Evolutionary conservation across 176 grass and related monocot genomes (phyloP).

Genomic region (Thalia dealbata): DNA sequence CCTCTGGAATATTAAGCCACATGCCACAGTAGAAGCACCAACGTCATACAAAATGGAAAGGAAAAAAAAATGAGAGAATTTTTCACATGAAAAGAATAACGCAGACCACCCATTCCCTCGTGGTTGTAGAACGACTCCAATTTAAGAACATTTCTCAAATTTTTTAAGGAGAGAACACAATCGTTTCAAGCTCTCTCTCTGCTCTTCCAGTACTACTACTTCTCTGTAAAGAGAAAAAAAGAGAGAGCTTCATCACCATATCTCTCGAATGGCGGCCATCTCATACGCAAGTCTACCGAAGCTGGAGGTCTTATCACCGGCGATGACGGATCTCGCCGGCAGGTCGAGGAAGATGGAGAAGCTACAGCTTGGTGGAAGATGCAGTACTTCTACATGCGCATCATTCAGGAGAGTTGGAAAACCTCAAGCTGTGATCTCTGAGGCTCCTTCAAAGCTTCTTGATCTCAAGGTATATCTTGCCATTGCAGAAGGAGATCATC

Average conservation of each 20-base stretch:
- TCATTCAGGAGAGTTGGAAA: neutral
- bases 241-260: neutral
- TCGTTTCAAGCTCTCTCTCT: neutral
- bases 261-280: constrained; percentile 3
- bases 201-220: neutral
- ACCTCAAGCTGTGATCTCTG: neutral
- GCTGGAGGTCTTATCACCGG: neutral
- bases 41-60: neutral
- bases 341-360: neutral
- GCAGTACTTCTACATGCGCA: neutral
- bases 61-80: too few relatives aligned
- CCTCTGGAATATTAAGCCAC: neutral
- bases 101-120: neutral
- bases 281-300: neutral
- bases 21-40: neutral
- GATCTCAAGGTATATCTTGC: constrained; percentile 1
- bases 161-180: neutral
- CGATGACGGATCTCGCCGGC: neutral
- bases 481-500: neutral
- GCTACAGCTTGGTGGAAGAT: neutral
- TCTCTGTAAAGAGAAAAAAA: too few relatives aligned
- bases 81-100: constrained; percentile 7
- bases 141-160: neutral
- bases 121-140: neutral
- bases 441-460: neutral